phyloP scores from a whole-genome alignment of 1,284 basidiomycete species.

The Pseudozyma thailandica region DNA sequence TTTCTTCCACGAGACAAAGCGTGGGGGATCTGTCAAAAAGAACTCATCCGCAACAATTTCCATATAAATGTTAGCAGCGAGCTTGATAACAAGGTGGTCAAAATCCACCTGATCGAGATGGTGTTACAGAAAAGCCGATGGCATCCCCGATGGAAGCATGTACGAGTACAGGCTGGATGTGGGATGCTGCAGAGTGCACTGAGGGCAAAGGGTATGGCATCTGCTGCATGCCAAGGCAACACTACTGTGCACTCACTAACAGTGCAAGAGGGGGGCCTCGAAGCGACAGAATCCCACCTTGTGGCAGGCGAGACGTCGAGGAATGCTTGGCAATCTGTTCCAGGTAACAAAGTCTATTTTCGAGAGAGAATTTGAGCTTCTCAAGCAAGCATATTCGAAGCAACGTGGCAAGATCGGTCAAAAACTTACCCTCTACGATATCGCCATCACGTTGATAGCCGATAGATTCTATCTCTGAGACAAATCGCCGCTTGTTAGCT shows the following conservation, averaged over 20 bases:
- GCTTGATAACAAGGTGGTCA: too few species aligned
- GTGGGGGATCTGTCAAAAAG: neutral
- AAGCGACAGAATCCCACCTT: neutral
- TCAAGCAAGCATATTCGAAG: neutral
- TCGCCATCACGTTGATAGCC: too few species aligned
- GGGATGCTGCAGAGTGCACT: neutral
- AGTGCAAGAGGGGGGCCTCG: neutral
- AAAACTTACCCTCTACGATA: too few species aligned
- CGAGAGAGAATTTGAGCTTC: neutral
- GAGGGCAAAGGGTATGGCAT: conserved; percentile 7
- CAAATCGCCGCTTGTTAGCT: too few species aligned
- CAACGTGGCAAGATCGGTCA: conserved; percentile 14
- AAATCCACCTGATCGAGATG: too few species aligned
- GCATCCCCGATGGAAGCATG: neutral
- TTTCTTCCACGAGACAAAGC: too few species aligned
- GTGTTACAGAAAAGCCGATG: neutral
- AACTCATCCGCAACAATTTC: neutral
- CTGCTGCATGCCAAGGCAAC: neutral
- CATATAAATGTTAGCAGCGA: neutral
- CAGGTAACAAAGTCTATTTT: too few species aligned
- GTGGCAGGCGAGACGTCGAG: conserved; percentile 5
- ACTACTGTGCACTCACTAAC: neutral
- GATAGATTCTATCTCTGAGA: neutral
- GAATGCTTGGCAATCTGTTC: conserved; percentile 16
- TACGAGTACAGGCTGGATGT: too few species aligned